Evolutionary conservation across 768 basidiomycete genomes (phyloP), one percentile per base, ranked within the genome.

Genomic region (Panaeolus cyanescens): DNA sequence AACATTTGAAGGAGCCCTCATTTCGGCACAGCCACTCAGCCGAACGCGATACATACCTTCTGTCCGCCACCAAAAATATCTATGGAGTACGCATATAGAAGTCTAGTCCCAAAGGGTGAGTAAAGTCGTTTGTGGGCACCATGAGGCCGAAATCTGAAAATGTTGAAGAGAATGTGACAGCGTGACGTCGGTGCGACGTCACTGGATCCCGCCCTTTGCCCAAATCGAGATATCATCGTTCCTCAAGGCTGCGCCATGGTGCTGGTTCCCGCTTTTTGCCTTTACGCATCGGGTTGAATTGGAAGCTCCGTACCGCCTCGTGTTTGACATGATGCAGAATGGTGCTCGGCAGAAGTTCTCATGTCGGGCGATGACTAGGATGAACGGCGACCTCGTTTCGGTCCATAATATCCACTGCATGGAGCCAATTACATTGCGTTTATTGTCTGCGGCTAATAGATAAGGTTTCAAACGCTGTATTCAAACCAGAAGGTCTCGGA

Each of bases 121-220:
- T 13, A 34, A 34, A 6, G n/a, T 7, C 6, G 33, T 34, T 34
- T 34, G 33, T 34, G 13, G 13, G 6, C 13, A 6, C 33, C 6
- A 7, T 13, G 7, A 6, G 33, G 13, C 7, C 33, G 6, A 34
- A 34, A 6, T 34, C 33, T 13, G 7, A 34, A 34, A 13, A 6
- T 34, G 33, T 34, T 34, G 6, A 13, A 34, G 33, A 6, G 33
- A 13, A 6, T 34, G 33, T 50, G 45, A 50, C 45, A 50, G 25
- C 45, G 45, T 50, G 45, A 50, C 45, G 45, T 50, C 45, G 45
- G 45, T 22, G 45, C 45, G 45, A 22, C 45, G 30, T 50, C 45
- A 50, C 25, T 25, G 12, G 22, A 50, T 50, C 45, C 45, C 45
- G 45, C 45, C 45, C 45, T 50, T 50, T 50, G 45, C 45, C 45